Evolutionary conservation across 2,329 filamentous ascomycete species (phyloP), one percentile per base, ranked within the genome.

Genomic region (Dactylellina cionopaga): DNA sequence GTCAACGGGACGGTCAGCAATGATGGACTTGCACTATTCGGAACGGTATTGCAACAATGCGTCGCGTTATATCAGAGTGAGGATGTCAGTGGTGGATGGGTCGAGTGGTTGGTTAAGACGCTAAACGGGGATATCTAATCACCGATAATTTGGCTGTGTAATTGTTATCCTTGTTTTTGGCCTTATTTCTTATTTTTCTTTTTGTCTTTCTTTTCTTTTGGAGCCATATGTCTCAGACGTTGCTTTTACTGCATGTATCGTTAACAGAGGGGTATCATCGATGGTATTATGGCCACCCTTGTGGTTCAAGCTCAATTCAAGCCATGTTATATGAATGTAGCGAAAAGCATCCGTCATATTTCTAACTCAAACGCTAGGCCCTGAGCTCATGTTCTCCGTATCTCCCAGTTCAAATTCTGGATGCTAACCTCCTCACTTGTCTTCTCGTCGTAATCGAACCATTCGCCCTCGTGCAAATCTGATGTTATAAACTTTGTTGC

Each of bases 381-480:
- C n/a, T n/a, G n/a, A n/a, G n/a, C n/a, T n/a, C n/a, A n/a, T n/a
- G 88, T 87, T 75, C 92, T 85, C 75, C 87, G 85, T 76, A 99
- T 90, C 76, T 92, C 89, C 92, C 92, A 99, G 74, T 87, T 91
- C 62, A 96, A 81, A 27, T 95, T 91, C 79, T 92, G 94, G 80
- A 97, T 92, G 80, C 91, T 95, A 47, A 97, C 93, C 80, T 98
- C 93, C 52, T 96, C 92, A 0, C 89, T 86, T 0, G 91, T 86
- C 83, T 98, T 97, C 82, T 98, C 93, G 76, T 98, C 93, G 78
- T 98, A 99, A 77, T 98, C 94, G 80, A 90, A 99, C 95, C 95
- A 99, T 77, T 99, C 95, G 24, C 91, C 94, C 25, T 99, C 95
- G 0, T 84, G 83, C 62, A 99, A 82, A 76, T 98, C 93, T 59